A percentile compares a stretch with the other conserved stretches of the same genome.
phyloP scores from a whole-genome alignment of 2,329 filamentous ascomycete genomes.

The Trichoderma harzianum region DNA sequence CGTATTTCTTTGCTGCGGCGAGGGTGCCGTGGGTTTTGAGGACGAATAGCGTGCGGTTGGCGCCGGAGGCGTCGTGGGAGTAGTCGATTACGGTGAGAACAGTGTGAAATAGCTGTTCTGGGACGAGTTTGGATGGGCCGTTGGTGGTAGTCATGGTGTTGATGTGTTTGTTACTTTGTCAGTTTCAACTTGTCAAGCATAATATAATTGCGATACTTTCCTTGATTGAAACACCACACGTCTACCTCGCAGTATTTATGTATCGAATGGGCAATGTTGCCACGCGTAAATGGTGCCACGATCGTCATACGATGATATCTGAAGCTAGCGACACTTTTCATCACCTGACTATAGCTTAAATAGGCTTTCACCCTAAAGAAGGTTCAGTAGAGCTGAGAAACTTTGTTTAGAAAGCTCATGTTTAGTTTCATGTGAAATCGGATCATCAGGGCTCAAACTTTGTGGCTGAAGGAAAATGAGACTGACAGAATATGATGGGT shows the following conservation, averaged over 20 bases:
- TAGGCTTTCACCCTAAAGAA: neutral
- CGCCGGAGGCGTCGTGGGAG: conserved; percentile 26
- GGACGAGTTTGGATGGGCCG: neutral
- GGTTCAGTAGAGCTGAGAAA: neutral
- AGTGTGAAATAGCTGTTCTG: conserved; percentile 38
- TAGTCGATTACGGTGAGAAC: conserved; percentile 34
- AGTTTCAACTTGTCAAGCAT: neutral
- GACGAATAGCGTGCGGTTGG: conserved; percentile 32
- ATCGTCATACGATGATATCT: neutral
- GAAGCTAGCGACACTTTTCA: neutral
- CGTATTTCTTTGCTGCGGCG: conserved; percentile 36
- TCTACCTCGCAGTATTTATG: neutral
- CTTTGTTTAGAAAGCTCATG: neutral
- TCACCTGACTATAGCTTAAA: neutral
- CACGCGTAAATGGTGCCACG: neutral
- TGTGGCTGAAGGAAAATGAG: neutral
- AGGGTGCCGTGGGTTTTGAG: conserved; percentile 39
- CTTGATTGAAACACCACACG: neutral
- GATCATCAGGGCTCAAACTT: neutral
- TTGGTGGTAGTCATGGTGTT: neutral
- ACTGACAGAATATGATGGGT: neutral
- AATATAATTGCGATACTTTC: neutral
- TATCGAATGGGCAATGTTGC: neutral
- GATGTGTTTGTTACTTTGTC: neutral
- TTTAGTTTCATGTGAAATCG: neutral